Conservation (phyloP, 352 stramenopile species). For the Pythium monospermum region DNA sequence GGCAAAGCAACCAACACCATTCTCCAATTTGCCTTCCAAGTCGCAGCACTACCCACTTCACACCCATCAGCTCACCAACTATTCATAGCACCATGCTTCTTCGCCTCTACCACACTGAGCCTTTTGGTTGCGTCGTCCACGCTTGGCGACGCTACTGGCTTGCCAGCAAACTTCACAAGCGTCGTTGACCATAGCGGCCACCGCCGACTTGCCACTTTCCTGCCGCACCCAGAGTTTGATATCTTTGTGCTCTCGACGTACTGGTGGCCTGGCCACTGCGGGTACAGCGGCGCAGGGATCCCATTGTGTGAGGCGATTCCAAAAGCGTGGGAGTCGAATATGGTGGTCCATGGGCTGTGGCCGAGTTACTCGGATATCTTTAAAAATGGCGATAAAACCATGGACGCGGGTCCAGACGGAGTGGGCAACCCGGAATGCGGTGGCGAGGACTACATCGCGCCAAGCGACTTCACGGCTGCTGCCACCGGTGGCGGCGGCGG, state of each 20-base stretch:
- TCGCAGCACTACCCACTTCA: no score
- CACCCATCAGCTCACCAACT: no score
- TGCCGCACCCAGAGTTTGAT: background rate
- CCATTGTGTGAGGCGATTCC: background rate
- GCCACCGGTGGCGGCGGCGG: background rate
- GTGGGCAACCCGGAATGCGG: background rate
- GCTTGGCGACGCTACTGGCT: background rate
- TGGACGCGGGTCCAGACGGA: background rate
- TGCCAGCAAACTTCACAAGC: background rate
- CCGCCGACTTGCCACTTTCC: background rate
- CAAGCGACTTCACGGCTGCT: background rate
- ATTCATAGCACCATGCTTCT: no score
- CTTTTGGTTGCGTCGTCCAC: no score
- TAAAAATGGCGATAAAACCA: background rate
- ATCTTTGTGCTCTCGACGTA: background rate
- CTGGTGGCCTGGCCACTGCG: constrained; percentile 8
- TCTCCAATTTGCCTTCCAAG: no score
- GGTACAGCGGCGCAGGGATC: background rate
- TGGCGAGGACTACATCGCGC: background rate
- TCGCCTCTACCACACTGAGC: no score
- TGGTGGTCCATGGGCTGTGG: constrained; percentile 4
- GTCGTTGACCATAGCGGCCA: background rate
- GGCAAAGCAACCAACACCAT: no score
- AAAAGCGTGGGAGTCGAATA: background rate
- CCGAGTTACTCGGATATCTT: constrained; percentile 4